phyloP scores from a whole-genome alignment of 495 filamentous ascomycete genomes.

The Astrothelium subdiscretum region DNA sequence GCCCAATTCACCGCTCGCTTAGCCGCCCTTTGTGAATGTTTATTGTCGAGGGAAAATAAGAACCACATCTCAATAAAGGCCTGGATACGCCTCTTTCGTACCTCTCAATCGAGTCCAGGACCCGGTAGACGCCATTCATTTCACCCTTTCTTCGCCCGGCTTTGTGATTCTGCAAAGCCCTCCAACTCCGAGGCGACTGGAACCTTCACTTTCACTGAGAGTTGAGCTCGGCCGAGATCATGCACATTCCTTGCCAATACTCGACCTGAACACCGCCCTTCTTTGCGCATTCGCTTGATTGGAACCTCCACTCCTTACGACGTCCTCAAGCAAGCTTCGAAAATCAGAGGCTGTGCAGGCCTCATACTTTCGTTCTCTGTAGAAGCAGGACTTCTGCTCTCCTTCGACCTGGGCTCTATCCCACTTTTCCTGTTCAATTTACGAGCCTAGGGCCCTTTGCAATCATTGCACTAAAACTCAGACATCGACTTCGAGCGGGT shows the following conservation, averaged over 20 bases:
- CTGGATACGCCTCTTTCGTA: background rate
- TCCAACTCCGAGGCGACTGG: too few relatives aligned
- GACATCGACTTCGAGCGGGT: too few relatives aligned
- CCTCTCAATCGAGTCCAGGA: background rate
- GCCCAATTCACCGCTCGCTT: background rate
- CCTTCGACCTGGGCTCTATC: background rate
- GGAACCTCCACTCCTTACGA: background rate
- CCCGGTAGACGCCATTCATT: background rate
- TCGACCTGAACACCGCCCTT: background rate
- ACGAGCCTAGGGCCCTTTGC: background rate
- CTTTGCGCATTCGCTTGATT: background rate
- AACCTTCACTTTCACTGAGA: background rate
- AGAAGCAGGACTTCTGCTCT: background rate
- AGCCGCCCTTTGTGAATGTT: background rate
- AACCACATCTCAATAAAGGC: background rate
- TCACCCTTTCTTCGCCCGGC: background rate
- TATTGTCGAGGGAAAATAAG: background rate
- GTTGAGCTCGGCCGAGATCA: background rate
- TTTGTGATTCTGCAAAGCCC: background rate
- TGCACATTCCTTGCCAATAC: constrained; percentile 1
- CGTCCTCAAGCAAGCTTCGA: background rate
- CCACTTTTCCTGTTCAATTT: background rate
- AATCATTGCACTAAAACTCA: background rate
- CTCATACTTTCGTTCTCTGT: background rate
- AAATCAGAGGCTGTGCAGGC: background rate